Evolutionary conservation across 108 stramenopile species (phyloP).

Genomic region (Discostella pseudostelligera): DNA sequence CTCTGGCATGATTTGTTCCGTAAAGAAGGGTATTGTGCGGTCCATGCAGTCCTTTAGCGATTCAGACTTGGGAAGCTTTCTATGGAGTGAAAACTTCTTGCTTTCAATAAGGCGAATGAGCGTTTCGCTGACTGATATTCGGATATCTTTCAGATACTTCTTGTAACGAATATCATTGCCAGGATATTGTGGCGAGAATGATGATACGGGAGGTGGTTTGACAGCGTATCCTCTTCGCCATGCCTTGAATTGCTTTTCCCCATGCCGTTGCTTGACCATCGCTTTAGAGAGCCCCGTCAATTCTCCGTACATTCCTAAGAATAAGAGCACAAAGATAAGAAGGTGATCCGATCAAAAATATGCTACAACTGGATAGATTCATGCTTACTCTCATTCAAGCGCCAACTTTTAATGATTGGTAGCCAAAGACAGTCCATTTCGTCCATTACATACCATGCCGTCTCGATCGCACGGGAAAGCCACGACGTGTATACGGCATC

Average conservation of each 20-base stretch:
- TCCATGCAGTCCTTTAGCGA: conserved; percentile 89
- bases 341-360: background rate
- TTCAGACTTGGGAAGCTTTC: conserved; percentile 90
- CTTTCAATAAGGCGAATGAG: conserved; percentile 80
- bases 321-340: background rate
- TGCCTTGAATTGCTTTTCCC: conserved; percentile 89
- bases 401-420: conserved; percentile 91
- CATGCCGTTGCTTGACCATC: conserved; percentile 90
- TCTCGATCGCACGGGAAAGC: conserved; percentile 90
- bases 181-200: conserved; percentile 77
- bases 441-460: conserved; percentile 80
- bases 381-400: conserved; percentile 77
- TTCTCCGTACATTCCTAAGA: conserved; percentile 66
- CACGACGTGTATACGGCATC: conserved; percentile 97
- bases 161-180: conserved; percentile 87
- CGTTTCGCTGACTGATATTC: conserved; percentile 70
- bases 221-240: conserved; percentile 90
- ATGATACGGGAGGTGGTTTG: conserved; percentile 80
- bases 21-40: conserved; percentile 89
- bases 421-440: conserved; percentile 92
- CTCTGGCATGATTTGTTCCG: conserved; percentile 82
- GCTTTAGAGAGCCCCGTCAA: conserved; percentile 90
- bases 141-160: conserved; percentile 79
- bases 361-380: background rate
- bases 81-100: conserved; percentile 56